Base-by-base conservation (phyloP, 768 basidiomycete genomes). In the Agaricus blazei region DNA sequence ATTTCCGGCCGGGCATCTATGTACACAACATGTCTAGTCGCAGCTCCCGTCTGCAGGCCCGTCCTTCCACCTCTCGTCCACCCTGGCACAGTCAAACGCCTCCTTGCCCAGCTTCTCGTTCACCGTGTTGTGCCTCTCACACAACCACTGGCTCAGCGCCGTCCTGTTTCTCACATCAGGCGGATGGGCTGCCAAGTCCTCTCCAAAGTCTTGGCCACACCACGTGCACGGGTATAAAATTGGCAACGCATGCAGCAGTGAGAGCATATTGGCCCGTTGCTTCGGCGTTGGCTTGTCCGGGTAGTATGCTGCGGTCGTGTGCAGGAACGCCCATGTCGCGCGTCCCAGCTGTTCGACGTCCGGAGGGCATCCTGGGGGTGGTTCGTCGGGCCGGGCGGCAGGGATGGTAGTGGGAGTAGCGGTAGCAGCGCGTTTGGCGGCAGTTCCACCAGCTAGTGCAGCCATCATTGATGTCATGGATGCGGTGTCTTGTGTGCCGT, bases 271-370 rank as follows among this genome's bases (percentile, higher is more conserved):
- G 28, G 83, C 78, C 55, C 89, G 86, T 62, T 96, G 92, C 5
- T 74, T 72, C 1, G 84, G 76, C 0, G 86, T 82, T 0, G 96
- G 92, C 14, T 73, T 70, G n/a, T 87, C 83, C 27, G 96, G 94
- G 71, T 94, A 98, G 70, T 98, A 97, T 23, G 96, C 93, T 0
- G 94, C 95, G 4, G 96, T 88, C 8, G 93, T 87, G 65, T 98
- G 96, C 31, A 98, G 77, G 79, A 98, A 98, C 14, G 93, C 88
- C 96, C 96, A 98, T 1, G 96, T 96, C 44, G 95, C 88, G 48
- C 85, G 84, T 2, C 96, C 96, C 48, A 98, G 85, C 56, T 84
- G 78, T 65, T 94, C 92, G 44, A 87, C 86, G 69, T 98, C 95
- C 0, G 94, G 86, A 11, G 96, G 96, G 66, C 96, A 98, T 54